A percentile compares a stretch with the other conserved stretches of the same genome.
Evolutionary conservation across 331 rosid species (phyloP).

Genomic region (Rhamnella rubrinervis): DNA sequence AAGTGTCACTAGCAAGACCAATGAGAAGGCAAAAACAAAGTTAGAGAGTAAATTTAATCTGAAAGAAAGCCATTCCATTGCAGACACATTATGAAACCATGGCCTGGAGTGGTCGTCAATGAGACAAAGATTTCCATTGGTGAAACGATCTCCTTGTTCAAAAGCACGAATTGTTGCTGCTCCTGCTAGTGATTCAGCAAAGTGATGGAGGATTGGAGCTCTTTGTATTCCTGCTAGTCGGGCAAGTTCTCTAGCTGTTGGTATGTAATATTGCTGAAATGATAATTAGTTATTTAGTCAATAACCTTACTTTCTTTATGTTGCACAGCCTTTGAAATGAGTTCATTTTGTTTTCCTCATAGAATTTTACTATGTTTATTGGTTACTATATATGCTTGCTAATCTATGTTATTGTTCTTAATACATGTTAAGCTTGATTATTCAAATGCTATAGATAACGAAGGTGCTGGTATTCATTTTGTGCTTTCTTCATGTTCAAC

Average conservation of each 20-base stretch:
- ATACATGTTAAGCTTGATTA: neutral
- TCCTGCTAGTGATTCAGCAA: conserved; percentile 87
- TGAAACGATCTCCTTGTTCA: conserved; percentile 74
- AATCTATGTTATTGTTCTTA: neutral
- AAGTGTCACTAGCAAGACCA: conserved; percentile 73
- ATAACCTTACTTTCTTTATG: neutral
- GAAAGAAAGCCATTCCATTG: conserved; percentile 98
- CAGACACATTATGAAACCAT: conserved; percentile 85
- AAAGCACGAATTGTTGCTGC: conserved; percentile 89
- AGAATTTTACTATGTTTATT: neutral
- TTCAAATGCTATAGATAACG: neutral
- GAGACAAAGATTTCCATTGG: conserved; percentile 55
- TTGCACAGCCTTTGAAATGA: neutral
- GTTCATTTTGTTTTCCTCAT: neutral
- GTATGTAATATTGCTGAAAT: conserved; percentile 79
- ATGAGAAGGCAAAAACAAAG: conserved; percentile 86
- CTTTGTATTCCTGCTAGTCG: conserved; percentile 75
- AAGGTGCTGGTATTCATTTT: neutral
- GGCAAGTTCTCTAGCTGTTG: conserved; percentile 97
- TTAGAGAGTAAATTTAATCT: conserved; percentile 82
- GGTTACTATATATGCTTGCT: neutral
- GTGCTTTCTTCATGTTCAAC: neutral
- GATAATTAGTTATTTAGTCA: conserved; percentile 13
- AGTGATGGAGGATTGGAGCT: conserved; percentile 93
- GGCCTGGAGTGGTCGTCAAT: conserved; percentile 76